Percentiles rank a stretch among this genome's conserved stretches.
Conservation (phyloP, 768 basidiomycete species). For the Cantharellus anzutake region DNA sequence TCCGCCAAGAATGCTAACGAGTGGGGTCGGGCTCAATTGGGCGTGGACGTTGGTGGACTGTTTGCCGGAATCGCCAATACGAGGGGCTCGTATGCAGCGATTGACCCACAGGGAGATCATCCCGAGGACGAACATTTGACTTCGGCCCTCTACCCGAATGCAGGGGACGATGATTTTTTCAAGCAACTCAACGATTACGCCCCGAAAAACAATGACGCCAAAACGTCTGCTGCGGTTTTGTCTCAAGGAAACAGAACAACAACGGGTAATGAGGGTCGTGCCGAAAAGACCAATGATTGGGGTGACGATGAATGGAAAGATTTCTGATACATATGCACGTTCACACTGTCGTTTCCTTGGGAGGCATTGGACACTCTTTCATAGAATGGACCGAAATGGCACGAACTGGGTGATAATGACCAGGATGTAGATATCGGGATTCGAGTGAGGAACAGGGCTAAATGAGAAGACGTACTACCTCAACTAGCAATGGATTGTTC, state of each 20-base stretch:
- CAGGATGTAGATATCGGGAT: too few species aligned
- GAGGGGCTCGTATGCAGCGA: constrained; percentile 22
- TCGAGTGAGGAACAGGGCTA: too few species aligned
- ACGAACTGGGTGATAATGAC: too few species aligned
- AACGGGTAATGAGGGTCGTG: too few species aligned
- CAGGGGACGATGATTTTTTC: constrained; percentile 10
- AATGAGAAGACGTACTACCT: too few species aligned
- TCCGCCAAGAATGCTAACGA: constrained; percentile 55
- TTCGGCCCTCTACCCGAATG: constrained; percentile 7
- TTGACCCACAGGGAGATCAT: not conserved
- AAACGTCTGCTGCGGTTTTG: too few species aligned
- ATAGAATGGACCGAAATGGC: too few species aligned
- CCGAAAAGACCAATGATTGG: constrained; percentile 20
- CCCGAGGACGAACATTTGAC: constrained; percentile 7
- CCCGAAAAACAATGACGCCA: not conserved
- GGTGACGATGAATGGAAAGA: constrained; percentile 58
- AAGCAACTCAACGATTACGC: constrained; percentile 1
- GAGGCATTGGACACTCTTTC: too few species aligned
- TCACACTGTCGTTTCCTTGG: not conserved
- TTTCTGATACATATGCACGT: constrained; percentile 26
- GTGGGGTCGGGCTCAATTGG: constrained; percentile 58
- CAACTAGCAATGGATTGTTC: too few species aligned
- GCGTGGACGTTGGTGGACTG: constrained; percentile 66
- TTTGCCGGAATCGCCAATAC: constrained; percentile 43
- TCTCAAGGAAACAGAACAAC: too few species aligned